Conservation (phyloP, 805 yeast genomes). For the Zygoascus ofunaensis region DNA sequence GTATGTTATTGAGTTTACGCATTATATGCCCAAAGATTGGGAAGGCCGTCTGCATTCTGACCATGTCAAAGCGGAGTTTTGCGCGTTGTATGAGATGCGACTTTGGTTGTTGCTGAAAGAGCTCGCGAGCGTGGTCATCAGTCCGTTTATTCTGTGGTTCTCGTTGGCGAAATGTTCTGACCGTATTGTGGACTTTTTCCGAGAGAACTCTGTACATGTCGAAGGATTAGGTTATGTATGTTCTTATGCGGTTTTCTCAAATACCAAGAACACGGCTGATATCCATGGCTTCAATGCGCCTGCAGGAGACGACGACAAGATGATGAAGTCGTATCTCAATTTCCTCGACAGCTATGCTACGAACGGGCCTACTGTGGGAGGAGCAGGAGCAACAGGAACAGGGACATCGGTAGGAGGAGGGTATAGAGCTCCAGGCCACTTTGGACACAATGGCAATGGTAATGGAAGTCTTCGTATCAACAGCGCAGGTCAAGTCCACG, state of each 20-base stretch:
- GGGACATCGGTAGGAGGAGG: too few species aligned
- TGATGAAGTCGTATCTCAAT: slow-evolving; percentile 84
- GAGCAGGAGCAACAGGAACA: too few species aligned
- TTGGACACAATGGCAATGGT: neutral
- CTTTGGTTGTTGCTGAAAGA: slow-evolving; percentile 66
- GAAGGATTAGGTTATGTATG: slow-evolving; percentile 95
- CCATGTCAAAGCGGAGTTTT: slow-evolving; percentile 71
- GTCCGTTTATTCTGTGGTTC: slow-evolving; percentile 87
- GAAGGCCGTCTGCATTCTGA: slow-evolving; percentile 76
- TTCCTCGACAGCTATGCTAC: slow-evolving; percentile 75
- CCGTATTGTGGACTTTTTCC: slow-evolving; percentile 75
- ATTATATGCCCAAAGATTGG: slow-evolving; percentile 84
- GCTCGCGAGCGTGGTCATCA: slow-evolving; percentile 66
- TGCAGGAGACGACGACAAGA: slow-evolving; percentile 55
- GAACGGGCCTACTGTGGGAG: neutral
- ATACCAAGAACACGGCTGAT: slow-evolving; percentile 40
- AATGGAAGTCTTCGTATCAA: neutral
- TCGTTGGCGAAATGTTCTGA: slow-evolving; percentile 67
- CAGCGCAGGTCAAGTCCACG: neutral
- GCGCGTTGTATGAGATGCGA: slow-evolving; percentile 65
- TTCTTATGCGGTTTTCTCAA: slow-evolving; percentile 85
- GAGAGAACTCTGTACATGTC: slow-evolving; percentile 82
- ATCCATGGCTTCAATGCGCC: slow-evolving; percentile 4
- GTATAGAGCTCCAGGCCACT: too few species aligned
- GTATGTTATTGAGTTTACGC: slow-evolving; percentile 79